phyloP scores from a whole-genome alignment of 495 filamentous ascomycete genomes.

The Hypomontagnella monticulosa region DNA sequence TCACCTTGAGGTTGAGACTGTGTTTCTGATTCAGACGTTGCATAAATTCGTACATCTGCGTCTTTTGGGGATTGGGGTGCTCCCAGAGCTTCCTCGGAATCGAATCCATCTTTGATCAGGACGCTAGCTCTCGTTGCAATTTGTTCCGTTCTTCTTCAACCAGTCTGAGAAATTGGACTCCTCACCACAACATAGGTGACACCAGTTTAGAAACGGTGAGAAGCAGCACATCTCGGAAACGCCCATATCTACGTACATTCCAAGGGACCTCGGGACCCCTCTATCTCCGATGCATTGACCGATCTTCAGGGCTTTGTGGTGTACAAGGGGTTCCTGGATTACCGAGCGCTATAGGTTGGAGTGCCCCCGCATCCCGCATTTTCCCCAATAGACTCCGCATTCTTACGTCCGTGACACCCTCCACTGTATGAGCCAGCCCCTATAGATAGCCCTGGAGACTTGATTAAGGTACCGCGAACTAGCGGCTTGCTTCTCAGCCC shows the following conservation, averaged over 20 bases:
- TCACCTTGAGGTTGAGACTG: slow-evolving; percentile 55
- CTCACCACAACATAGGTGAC: slow-evolving; percentile 2
- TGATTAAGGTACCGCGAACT: neutral
- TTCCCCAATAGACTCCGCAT: slow-evolving; percentile 40
- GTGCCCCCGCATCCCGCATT: slow-evolving; percentile 26
- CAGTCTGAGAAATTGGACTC: neutral
- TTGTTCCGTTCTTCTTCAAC: neutral
- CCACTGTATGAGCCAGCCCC: too few species aligned
- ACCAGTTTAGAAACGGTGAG: slow-evolving; percentile 1
- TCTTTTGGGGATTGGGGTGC: slow-evolving; percentile 63
- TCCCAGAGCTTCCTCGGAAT: slow-evolving; percentile 66
- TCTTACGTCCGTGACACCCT: neutral
- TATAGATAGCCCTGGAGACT: too few species aligned
- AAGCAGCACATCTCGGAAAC: too few species aligned
- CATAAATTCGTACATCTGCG: slow-evolving; percentile 62
- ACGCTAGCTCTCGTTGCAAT: neutral
- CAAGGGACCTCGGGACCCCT: too few species aligned
- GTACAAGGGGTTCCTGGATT: too few species aligned
- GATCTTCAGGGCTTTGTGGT: too few species aligned
- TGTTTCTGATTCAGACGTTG: slow-evolving; percentile 57
- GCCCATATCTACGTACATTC: too few species aligned
- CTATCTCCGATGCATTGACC: too few species aligned
- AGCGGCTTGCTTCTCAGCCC: neutral
- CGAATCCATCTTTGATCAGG: slow-evolving; percentile 15
- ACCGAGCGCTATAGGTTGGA: too few species aligned